A percentile compares a stretch with the other conserved stretches of the same genome.
phyloP scores from a whole-genome alignment of 2,329 filamentous ascomycete species.

The Teratosphaeria pseudoeucalypti region DNA sequence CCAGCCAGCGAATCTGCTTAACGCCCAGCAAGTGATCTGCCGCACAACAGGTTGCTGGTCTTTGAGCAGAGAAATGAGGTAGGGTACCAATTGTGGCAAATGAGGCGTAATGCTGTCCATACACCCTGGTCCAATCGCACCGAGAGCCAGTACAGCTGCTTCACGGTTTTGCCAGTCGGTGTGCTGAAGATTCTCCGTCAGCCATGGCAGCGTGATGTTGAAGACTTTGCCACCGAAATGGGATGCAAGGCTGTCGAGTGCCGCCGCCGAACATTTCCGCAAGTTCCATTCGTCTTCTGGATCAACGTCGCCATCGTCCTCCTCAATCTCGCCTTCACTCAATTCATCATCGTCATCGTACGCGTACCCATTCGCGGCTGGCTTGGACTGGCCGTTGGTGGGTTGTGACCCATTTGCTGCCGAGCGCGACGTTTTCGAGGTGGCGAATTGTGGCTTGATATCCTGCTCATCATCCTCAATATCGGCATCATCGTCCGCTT shows the following conservation, averaged over 20 bases:
- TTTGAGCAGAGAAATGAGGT: conserved; percentile 73
- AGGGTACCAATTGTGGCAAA: conserved; percentile 80
- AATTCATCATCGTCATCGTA: conserved; percentile 63
- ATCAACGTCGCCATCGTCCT: conserved; percentile 58
- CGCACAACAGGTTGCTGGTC: conserved; percentile 84
- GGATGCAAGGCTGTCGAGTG: conserved; percentile 84
- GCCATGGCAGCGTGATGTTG: conserved; percentile 80
- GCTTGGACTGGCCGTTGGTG: conserved; percentile 43
- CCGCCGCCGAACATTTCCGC: conserved; percentile 91
- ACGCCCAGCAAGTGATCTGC: conserved; percentile 96
- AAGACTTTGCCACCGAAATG: conserved; percentile 86
- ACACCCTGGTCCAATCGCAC: conserved; percentile 90
- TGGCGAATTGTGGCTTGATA: conserved; percentile 85
- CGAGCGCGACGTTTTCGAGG: conserved; percentile 40
- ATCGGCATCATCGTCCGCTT: conserved; percentile 72
- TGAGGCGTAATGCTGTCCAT: conserved; percentile 83
- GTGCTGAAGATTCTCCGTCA: conserved; percentile 81
- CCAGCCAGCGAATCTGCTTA: conserved; percentile 89
- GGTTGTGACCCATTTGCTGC: conserved; percentile 45
- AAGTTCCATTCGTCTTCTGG: conserved; percentile 92
- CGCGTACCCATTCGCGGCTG: conserved; percentile 22
- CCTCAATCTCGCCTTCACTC: conserved; percentile 74
- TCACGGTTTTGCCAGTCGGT: conserved; percentile 85
- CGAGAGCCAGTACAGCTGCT: conserved; percentile 85
- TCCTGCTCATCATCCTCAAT: conserved; percentile 83